Percentiles rank a stretch among this genome's conserved stretches.
These are phyloP conservation scores for Pichia thaimueangensis DNA, from an alignment of 805 yeast genomes.

Conservation along the genomic window DNA sequence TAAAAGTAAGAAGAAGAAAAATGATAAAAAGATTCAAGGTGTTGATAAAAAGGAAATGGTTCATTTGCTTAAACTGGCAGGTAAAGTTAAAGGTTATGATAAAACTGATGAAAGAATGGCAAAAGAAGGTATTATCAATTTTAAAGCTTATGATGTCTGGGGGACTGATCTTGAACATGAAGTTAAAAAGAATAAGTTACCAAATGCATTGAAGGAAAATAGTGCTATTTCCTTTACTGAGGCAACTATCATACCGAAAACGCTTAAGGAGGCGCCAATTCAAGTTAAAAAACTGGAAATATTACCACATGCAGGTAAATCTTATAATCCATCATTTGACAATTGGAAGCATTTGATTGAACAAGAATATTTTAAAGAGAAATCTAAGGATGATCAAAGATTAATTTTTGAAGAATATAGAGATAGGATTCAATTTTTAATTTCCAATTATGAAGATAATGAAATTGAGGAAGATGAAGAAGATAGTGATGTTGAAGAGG, in stretches of 20 bases:
- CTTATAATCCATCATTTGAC: constrained; percentile 83
- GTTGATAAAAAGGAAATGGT: constrained; percentile 58
- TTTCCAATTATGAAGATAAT: constrained; percentile 54
- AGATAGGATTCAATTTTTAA: constrained; percentile 56
- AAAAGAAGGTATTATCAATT: constrained; percentile 55
- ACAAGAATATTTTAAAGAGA: constrained; percentile 60
- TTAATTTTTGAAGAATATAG: constrained; percentile 55
- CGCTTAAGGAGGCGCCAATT: constrained; percentile 49
- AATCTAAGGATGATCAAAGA: constrained; percentile 59
- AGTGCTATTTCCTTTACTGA: constrained; percentile 40
- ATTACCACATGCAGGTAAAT: constrained; percentile 78
- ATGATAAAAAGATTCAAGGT: constrained; percentile 39
- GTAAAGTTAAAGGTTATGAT: constrained; percentile 54
- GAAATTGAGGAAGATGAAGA: constrained; percentile 43
- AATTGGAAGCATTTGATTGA: constrained; percentile 73
- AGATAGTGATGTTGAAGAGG: constrained; percentile 34
- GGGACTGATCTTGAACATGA: constrained; percentile 20
- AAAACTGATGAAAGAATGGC: constrained; percentile 47
- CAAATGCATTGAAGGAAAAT: constrained; percentile 31
- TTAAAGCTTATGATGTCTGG: constrained; percentile 67
- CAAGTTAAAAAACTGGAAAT: constrained; percentile 42
- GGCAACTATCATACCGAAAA: constrained; percentile 49
- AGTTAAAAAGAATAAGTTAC: constrained; percentile 24
- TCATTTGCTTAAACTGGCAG: constrained; percentile 68
- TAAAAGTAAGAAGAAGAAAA: constrained; percentile 26